Evolutionary conservation across 129 eudicot genomes (phyloP), one percentile per base, ranked within the genome.

Genomic region (Logfia minima): DNA sequence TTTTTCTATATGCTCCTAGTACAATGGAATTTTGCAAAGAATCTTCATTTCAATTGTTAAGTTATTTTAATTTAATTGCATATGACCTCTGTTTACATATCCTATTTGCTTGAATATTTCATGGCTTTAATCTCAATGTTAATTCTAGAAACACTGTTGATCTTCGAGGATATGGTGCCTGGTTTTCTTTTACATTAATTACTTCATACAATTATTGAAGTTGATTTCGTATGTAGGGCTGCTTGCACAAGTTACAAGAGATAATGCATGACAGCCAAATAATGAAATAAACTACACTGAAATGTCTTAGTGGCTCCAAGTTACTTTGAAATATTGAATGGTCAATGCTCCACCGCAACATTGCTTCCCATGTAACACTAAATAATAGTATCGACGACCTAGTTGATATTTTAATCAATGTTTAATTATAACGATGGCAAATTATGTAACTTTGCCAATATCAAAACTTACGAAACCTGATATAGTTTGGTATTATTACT

Each of bases 11-110:
- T 76, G 66, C 66, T 66, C 63, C 53, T 14, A 78, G 52, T 45
- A 70, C 71, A 70, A 78, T 78, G 70, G 34, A 78, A 56, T 69
- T 58, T 58, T 77, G 43, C 69, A 39, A 39, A 77, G 60, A 7
- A 45, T 60, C 18, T 37, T 62, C 63, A 5, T 16, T 23, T 74
- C 59, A 37, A 8, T 18, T 21, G 26, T 39, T 61, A 17, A 34
- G 16, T 39, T 59, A 8, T 8, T 5, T 23, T 68, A 1, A 16
- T 5, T 23, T 68, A 1, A 16, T 53, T 55, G 17, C 24, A 22
- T 22, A 41, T 31, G 13, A 45, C 13, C 3, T 18, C 18, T 45
- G 18, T 45, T 45, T 45, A 45, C 53, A 45, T 43, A 5, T 9
- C 51, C 0, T 43, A 43, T 43, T 11, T 45, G 53, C 53, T 45